Evolutionary conservation across 2,329 filamentous ascomycete genomes (phyloP), one percentile per base, ranked within the genome.

Genomic region (Chaetomiaceae sp.): DNA sequence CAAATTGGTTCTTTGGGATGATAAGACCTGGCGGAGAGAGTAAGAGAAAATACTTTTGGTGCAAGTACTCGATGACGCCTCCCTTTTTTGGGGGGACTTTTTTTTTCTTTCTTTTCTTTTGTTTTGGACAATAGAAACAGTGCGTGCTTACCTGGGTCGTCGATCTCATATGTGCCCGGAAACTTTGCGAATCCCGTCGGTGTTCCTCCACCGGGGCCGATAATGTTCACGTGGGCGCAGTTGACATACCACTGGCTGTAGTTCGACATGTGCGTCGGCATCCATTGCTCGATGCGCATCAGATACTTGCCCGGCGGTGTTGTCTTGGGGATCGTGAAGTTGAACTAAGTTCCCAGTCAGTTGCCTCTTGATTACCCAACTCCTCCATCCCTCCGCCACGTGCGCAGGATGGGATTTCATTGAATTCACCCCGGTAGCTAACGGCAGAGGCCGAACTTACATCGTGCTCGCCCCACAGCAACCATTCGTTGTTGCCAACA

Each of bases 201-300:
- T 4, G 29, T 54, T 4, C 56, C 56, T 11, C 56, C 56, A 5
- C 56, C 56, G 1, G 44, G 36, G 8, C 56, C 56, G 18, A 54
- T 48, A 27, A 58, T 53, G 29, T 58, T 54, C n/a, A 58, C 45
- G 11, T 46, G 25, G 4, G 56, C 56, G 36, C 56, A 58, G 56
- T 58, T 58, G 30, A 58, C 45, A 29, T 56, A 58, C 25, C 40
- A 58, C 45, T 58, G 51, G n/a, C 21, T 32, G 44, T 56, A 58
- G 20, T 40, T 40, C 13, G 18, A 21, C 3, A 11, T 7, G 13
- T n/a, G 6, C 3, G 51, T 52, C 34, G 56, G 56, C 23, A 49
- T 37, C 10, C 46, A 52, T 8, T 56, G 40, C 41, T 58, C 56
- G 41, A 58, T 56, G 20, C 56, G 51, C 56, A 58, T 56, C 34